These are phyloP conservation scores for Cystofilobasidium macerans DNA, from an alignment of 768 basidiomycete species.

Conservation along the genomic window DNA sequence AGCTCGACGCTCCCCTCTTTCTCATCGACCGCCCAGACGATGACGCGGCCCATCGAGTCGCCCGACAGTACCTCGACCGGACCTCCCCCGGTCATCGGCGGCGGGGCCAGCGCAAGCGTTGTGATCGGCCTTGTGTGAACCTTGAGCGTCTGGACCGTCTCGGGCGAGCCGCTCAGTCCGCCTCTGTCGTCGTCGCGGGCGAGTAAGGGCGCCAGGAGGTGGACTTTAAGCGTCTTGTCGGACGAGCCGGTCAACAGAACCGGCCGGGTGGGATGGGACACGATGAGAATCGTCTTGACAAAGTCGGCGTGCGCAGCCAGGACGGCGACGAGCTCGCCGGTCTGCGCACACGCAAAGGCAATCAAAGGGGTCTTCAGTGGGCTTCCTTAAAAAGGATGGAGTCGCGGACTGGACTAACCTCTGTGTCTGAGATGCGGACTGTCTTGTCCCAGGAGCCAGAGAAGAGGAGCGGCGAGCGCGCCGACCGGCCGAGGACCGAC, in stretches of 20 bases:
- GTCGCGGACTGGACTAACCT: constrained; percentile 44
- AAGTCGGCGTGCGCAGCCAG: constrained; percentile 79
- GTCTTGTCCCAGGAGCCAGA: constrained; percentile 97
- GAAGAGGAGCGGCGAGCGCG: constrained; percentile 46
- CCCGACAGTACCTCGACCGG: constrained; percentile 55
- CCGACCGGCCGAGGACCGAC: not conserved
- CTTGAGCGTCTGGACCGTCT: constrained; percentile 52
- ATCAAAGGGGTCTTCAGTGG: not conserved
- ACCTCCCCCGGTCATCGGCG: constrained; percentile 16
- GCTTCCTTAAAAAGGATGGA: too few species aligned
- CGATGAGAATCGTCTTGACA: constrained; percentile 67
- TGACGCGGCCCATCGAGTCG: constrained; percentile 86
- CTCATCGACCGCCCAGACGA: constrained; percentile 56
- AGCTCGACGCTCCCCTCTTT: constrained; percentile 46
- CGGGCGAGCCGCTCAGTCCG: not conserved
- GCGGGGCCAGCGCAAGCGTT: constrained; percentile 48
- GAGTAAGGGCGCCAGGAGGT: constrained; percentile 37
- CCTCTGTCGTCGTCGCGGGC: constrained; percentile 47
- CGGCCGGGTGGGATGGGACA: constrained; percentile 46
- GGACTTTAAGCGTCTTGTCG: constrained; percentile 70
- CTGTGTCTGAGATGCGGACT: constrained; percentile 73
- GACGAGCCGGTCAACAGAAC: constrained; percentile 78
- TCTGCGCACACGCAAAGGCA: constrained; percentile 43
- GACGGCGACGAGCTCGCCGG: constrained; percentile 56
- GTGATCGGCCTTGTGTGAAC: constrained; percentile 83